Evolutionary conservation across 2,329 filamentous ascomycete species (phyloP), one percentile per base, ranked within the genome.

Genomic region (Tolypocladium ovalisporum): DNA sequence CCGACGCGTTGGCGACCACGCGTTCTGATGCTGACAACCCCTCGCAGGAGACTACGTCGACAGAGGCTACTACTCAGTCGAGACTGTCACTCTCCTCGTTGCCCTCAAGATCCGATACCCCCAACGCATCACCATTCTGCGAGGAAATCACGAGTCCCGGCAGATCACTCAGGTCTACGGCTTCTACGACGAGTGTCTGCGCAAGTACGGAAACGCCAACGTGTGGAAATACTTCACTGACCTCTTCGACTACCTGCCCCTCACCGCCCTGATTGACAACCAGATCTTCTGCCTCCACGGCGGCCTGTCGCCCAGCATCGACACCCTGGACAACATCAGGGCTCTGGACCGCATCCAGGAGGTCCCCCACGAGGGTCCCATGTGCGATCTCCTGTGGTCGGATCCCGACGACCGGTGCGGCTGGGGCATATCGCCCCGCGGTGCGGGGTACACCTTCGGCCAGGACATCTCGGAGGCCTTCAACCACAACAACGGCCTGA

Each of bases 181-280:
- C 61, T 99, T 99, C 79, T 99, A 99, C 79, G 94, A 97, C 73
- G 94, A 99, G 75, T 99, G 94, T 73, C 84, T 97, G 67, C 89
- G 92, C 72, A 99, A 99, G 79, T 99, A 99, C 72, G 94, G 94
- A 73, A 97, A 97, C 70, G 93, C 94, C 61, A 97, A 96, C 66
- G 94, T 99, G 62, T 99, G 94, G 94, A 97, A 97, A 79, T 97
- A 90, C 72, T 99, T 96, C 73, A 97, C 92, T 70, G 93, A 99
- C 74, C 87, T 99, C 56, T 99, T 99, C 77, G 94, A 99, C 77
- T 99, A 94, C 78, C 89, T 99, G 42, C 93, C 94, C 64, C 84
- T 99, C 65, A 97, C 93, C 63, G 94, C 94, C 65, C 85, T 99
- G 67, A 96, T 99, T 74, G 93, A 99, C 76, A 96, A 96, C 78